Percentiles rank a stretch among this genome's conserved stretches.
phyloP scores from a whole-genome alignment of 192 early-diverging fungal species.

The Coemansia sp. region DNA sequence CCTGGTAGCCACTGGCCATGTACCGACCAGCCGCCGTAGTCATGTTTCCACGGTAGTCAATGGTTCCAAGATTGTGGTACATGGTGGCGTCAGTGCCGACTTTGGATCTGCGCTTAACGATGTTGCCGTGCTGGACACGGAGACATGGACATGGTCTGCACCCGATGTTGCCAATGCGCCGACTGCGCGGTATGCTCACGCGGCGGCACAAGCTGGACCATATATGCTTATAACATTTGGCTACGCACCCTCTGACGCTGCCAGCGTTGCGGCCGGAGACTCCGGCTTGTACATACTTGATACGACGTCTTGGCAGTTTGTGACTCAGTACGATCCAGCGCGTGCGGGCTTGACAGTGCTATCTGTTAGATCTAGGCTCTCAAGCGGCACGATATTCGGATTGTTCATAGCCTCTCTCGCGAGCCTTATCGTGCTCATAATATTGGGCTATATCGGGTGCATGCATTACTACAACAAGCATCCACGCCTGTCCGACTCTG shows the following conservation, averaged over 20 bases:
- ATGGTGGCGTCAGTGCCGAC: slow-evolving; percentile 41
- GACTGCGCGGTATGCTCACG: slow-evolving; percentile 40
- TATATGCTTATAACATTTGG: slow-evolving; percentile 52
- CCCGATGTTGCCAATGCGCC: slow-evolving; percentile 23
- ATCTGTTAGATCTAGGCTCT: slow-evolving; percentile 21
- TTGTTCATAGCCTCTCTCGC: slow-evolving; percentile 41
- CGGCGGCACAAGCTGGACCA: slow-evolving; percentile 42
- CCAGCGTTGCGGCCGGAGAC: slow-evolving; percentile 15
- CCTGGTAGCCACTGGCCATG: slow-evolving; percentile 25
- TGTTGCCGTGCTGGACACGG: slow-evolving; percentile 51
- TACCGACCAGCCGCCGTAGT: slow-evolving; percentile 29
- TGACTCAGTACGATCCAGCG: slow-evolving; percentile 34
- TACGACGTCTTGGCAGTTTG: slow-evolving; percentile 42
- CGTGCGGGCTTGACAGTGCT: slow-evolving; percentile 29
- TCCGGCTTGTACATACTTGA: slow-evolving; percentile 47
- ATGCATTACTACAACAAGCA: slow-evolving; percentile 52
- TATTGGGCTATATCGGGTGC: slow-evolving; percentile 38
- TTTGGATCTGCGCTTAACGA: slow-evolving; percentile 37
- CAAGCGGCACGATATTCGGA: slow-evolving; percentile 52
- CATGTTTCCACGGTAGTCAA: slow-evolving; percentile 49
- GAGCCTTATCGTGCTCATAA: slow-evolving; percentile 30
- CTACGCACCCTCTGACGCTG: slow-evolving; percentile 1
- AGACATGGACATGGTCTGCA: slow-evolving; percentile 45
- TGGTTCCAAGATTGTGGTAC: slow-evolving; percentile 37
- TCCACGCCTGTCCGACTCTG: slow-evolving; percentile 31